Evolutionary conservation across 371 early-diverging fungal species (phyloP).

Genomic region (Syncephalis plumigaleata): DNA sequence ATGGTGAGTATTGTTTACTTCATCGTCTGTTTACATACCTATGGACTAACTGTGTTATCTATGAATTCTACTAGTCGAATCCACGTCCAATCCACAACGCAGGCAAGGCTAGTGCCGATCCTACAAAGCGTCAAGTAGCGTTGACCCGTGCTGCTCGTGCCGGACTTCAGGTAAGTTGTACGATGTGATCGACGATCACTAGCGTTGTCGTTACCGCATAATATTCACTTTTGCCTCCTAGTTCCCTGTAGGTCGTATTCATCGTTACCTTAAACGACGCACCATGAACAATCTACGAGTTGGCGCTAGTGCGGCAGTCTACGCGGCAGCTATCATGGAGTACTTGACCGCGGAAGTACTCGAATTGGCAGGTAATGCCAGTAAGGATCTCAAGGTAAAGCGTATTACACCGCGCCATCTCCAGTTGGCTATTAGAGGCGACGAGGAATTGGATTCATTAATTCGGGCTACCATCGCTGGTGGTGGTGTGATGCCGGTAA

Average conservation of each 20-base stretch:
- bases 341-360: conserved; percentile 83
- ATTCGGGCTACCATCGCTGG: conserved; percentile 84
- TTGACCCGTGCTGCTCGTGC: conserved; percentile 44
- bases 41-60: too few relatives aligned
- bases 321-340: conserved; percentile 79
- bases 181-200: not conserved
- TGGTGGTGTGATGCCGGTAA: conserved; percentile 58
- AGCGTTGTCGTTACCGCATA: too few relatives aligned
- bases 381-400: conserved; percentile 77
- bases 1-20: too few relatives aligned
- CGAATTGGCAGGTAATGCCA: conserved; percentile 82
- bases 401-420: conserved; percentile 80
- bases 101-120: too few relatives aligned
- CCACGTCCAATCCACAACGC: too few relatives aligned
- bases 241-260: conserved; percentile 82
- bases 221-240: conserved; percentile 9
- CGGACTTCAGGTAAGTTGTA: conserved; percentile 37
- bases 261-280: conserved; percentile 68
- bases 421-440: conserved; percentile 81
- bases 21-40: too few relatives aligned
- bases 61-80: too few relatives aligned
- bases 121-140: conserved; percentile 4
- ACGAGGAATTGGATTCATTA: conserved; percentile 75
- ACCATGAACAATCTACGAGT: conserved; percentile 65
- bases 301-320: conserved; percentile 82